Percentiles rank a stretch among this genome's conserved stretches.
phyloP scores from a whole-genome alignment of 139 green algal species.

The Chlorella sp. region DNA sequence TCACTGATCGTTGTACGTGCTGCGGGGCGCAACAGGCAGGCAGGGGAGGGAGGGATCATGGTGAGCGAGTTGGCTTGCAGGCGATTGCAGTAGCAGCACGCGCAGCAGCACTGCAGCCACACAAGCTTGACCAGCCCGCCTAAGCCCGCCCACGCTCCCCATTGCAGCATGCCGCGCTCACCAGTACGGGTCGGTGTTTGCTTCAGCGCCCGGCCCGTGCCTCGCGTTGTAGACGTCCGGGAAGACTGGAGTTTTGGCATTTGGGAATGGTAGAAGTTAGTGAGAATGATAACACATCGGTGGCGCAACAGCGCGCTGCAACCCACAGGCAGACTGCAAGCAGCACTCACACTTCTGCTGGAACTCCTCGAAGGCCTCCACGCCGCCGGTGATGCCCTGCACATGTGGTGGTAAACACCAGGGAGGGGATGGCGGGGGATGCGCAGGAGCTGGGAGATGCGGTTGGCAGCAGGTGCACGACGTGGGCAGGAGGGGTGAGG shows the following conservation, averaged over 20 bases:
- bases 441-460: too few species aligned
- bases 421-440: background rate
- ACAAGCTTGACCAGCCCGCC: too few species aligned
- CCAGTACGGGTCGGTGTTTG: slow-evolving; percentile 37
- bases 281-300: background rate
- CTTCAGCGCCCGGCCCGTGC: background rate
- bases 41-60: background rate
- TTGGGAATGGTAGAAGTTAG: background rate
- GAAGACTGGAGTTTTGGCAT: too few species aligned
- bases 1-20: slow-evolving; percentile 5
- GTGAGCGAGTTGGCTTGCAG: background rate
- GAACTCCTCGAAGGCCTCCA: slow-evolving; percentile 59
- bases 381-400: slow-evolving; percentile 45
- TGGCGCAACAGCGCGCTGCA: too few species aligned
- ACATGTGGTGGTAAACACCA: background rate
- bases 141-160: too few species aligned
- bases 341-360: slow-evolving; percentile 39
- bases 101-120: too few species aligned
- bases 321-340: too few species aligned
- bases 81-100: background rate
- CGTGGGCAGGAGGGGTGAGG: too few species aligned
- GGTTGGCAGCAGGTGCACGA: too few species aligned
- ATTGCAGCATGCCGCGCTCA: background rate
- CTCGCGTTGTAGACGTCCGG: slow-evolving; percentile 31
- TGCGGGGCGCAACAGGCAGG: background rate